These are phyloP conservation scores for Physaria fendleri DNA, from an alignment of 345 rosid species.

Conservation along the genomic window DNA sequence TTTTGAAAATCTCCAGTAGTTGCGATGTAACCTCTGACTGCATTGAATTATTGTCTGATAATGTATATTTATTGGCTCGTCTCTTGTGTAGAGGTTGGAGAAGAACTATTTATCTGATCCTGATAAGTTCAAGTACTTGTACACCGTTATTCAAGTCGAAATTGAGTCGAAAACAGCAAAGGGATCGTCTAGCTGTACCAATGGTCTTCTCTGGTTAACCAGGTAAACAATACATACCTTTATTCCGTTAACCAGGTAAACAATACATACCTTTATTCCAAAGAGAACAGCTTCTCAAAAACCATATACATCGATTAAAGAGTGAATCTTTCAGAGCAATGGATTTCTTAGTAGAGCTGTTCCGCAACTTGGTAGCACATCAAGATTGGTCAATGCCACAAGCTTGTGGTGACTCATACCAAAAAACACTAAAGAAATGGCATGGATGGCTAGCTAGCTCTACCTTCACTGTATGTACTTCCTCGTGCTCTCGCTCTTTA, in stretches of 20 bases:
- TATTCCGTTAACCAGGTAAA: too few relatives aligned
- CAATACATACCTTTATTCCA: not conserved
- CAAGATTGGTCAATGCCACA: conserved; percentile 91
- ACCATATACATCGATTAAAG: not conserved
- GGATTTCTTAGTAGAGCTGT: conserved; percentile 92
- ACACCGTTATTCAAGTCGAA: conserved; percentile 75
- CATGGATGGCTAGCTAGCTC: conserved; percentile 99
- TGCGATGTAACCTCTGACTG: not conserved
- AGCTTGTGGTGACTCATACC: conserved; percentile 75
- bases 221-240: conserved; percentile 46
- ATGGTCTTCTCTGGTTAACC: conserved; percentile 96
- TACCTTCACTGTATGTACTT: conserved; percentile 55
- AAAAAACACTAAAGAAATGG: conserved; percentile 79
- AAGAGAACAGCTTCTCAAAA: not conserved
- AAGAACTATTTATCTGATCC: conserved; percentile 63
- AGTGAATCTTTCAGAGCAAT: conserved; percentile 55
- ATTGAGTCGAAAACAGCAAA: conserved; percentile 69
- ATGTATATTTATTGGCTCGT: not conserved
- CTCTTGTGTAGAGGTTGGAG: conserved; percentile 71
- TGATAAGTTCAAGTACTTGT: conserved; percentile 51
- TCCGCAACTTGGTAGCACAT: conserved; percentile 73
- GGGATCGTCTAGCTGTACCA: conserved; percentile 86
- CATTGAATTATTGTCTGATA: not conserved
- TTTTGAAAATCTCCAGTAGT: not conserved
- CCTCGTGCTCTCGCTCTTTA: not conserved